phyloP scores from a whole-genome alignment of 1,284 basidiomycete genomes.

The Marasmius oreades region DNA sequence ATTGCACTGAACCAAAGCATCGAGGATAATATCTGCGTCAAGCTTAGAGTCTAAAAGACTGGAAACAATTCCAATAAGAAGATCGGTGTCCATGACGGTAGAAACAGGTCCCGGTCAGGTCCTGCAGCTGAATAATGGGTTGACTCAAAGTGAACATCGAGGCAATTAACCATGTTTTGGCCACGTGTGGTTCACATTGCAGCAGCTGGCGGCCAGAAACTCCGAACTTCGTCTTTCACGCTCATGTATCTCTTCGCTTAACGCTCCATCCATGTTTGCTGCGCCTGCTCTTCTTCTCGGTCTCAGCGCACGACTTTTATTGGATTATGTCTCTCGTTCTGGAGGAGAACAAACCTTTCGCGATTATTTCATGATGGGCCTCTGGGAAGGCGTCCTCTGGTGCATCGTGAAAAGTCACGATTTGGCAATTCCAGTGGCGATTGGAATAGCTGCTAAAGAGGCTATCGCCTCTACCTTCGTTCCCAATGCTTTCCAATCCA shows the following conservation, averaged over 20 bases:
- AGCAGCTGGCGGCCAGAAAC: neutral
- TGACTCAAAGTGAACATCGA: too few relatives aligned
- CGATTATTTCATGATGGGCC: slow-evolving; percentile 62
- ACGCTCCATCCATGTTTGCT: slow-evolving; percentile 28
- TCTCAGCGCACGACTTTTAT: slow-evolving; percentile 65
- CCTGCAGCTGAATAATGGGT: too few relatives aligned
- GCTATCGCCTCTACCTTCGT: slow-evolving; percentile 52
- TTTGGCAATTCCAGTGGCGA: slow-evolving; percentile 51
- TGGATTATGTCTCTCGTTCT: slow-evolving; percentile 50
- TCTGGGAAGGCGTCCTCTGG: slow-evolving; percentile 74
- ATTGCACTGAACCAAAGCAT: slow-evolving; percentile 54
- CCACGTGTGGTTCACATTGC: neutral
- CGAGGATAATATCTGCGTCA: slow-evolving; percentile 44
- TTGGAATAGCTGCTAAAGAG: slow-evolving; percentile 57
- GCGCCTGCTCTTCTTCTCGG: slow-evolving; percentile 47
- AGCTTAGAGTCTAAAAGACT: slow-evolving; percentile 48
- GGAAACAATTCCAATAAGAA: slow-evolving; percentile 58
- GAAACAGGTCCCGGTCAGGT: too few relatives aligned
- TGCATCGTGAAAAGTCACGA: slow-evolving; percentile 54
- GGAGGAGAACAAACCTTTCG: slow-evolving; percentile 41
- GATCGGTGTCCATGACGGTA: slow-evolving; percentile 54
- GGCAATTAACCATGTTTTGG: too few relatives aligned
- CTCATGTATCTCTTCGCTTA: slow-evolving; percentile 19
- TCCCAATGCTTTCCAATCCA: slow-evolving; percentile 49
- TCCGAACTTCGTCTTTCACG: neutral